Conservation (phyloP, 2,329 filamentous ascomycete genomes). For the Epichloe festucae region DNA sequence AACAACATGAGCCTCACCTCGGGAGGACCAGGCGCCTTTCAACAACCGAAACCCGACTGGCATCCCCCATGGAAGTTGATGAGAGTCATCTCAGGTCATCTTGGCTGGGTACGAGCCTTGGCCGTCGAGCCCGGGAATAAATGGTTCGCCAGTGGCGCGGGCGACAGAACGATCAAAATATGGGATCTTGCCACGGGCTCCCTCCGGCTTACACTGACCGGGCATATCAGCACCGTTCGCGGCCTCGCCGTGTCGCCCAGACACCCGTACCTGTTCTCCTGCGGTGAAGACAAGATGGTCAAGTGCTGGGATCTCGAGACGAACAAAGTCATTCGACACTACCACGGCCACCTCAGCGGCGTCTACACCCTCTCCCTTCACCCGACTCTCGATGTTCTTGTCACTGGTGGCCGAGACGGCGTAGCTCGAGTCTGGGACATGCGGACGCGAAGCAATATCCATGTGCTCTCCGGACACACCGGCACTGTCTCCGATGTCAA, state of each 20-base stretch:
- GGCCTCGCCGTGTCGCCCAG: slow-evolving; percentile 84
- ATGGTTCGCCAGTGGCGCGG: slow-evolving; percentile 93
- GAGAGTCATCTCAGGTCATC: slow-evolving; percentile 89
- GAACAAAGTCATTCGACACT: slow-evolving; percentile 98
- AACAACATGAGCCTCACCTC: slow-evolving; percentile 21
- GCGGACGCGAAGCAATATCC: slow-evolving; percentile 89
- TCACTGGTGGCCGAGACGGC: slow-evolving; percentile 88
- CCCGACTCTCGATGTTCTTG: slow-evolving; percentile 84
- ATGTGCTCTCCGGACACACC: slow-evolving; percentile 84
- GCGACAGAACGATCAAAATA: slow-evolving; percentile 95
- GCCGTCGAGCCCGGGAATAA: slow-evolving; percentile 93
- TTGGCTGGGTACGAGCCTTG: slow-evolving; percentile 85
- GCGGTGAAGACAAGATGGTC: slow-evolving; percentile 98
- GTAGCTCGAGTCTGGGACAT: slow-evolving; percentile 97
- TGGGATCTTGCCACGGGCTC: slow-evolving; percentile 88
- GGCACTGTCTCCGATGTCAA: slow-evolving; percentile 79
- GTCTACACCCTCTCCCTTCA: slow-evolving; percentile 92
- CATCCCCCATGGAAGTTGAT: slow-evolving; percentile 99
- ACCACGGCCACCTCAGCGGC: slow-evolving; percentile 91
- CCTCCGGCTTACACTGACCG: slow-evolving; percentile 76
- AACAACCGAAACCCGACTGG: slow-evolving; percentile 70
- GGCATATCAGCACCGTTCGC: slow-evolving; percentile 86
- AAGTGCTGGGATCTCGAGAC: slow-evolving; percentile 99
- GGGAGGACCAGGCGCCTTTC: slow-evolving; percentile 16
- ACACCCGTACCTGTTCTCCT: slow-evolving; percentile 95